Evolutionary conservation across 768 basidiomycete genomes (phyloP), one percentile per base, ranked within the genome.

Genomic region (Suillus variegatus): DNA sequence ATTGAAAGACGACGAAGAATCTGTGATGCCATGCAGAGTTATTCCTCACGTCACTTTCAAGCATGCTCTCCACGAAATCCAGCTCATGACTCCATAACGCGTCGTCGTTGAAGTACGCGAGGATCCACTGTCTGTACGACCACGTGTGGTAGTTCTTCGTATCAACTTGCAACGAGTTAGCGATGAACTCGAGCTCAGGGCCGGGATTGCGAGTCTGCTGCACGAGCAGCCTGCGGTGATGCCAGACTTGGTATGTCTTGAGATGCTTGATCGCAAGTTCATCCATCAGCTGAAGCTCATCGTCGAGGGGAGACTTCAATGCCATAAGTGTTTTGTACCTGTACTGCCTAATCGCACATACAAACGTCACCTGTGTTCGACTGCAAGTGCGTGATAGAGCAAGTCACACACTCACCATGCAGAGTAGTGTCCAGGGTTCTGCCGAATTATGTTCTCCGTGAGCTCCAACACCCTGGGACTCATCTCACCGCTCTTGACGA

Each of bases 211-310:
- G 80, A 40, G 86, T 81, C 55, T 82, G 77, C 44, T 82, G 82
- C 67, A 94, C 84, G 44, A 95, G 82, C 43, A 94, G 86, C 5
- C 91, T 87, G 51, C 93, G 89, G 73, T 95, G 93, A 78, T 92
- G 96, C 97, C 97, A 99, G 32, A 99, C 96, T 80, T 99, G 97
- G 77, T 99, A 99, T 12, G 91, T 95, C 80, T 99, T 99, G 73
- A 98, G 84, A 76, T 89, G 89, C 69, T 84, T 83, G 68, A 89
- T 84, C 25, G 95, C 92, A 62, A 98, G 84, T 69, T 89, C 89
- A 79, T 97, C 93, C 88, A 97, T 95, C 41, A 97, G 82, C 61
- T 77, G 78, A 2, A 98, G 82, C 79, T 99, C 97, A 5, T 76
- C 81, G n/a, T 88, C 84, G 65, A 99, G 82, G 35, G 92, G 83